Evolutionary conservation across 768 basidiomycete species (phyloP).

Genomic region (Lenzites betulinus): DNA sequence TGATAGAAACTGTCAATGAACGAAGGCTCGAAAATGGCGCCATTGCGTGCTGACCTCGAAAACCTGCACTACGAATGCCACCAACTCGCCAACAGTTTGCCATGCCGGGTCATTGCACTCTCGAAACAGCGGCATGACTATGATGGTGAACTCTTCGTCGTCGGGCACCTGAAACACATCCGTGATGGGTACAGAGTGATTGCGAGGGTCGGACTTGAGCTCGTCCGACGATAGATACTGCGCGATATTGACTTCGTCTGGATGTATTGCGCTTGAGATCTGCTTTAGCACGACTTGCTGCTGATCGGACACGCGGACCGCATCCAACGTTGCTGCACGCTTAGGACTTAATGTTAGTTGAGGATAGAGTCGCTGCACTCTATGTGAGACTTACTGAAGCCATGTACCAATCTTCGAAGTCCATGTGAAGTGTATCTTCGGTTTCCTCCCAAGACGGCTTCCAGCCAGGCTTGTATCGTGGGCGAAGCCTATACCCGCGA

Average conservation of each 20-base stretch:
- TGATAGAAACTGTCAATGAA: background rate
- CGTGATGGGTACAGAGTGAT: conserved; percentile 29
- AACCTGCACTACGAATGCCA: background rate
- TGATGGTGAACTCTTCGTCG: conserved; percentile 11
- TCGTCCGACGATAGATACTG: conserved; percentile 26
- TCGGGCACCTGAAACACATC: conserved; percentile 24
- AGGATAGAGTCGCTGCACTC: background rate
- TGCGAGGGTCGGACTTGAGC: conserved; percentile 26
- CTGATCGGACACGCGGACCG: conserved; percentile 27
- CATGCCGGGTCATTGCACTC: conserved; percentile 34
- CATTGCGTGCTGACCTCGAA: background rate
- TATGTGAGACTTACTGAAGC: background rate
- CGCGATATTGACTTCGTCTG: conserved; percentile 30
- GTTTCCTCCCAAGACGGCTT: conserved; percentile 27
- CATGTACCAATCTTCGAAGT: background rate
- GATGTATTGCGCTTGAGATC: conserved; percentile 16
- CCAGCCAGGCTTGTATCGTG: conserved; percentile 30
- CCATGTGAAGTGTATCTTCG: too few species aligned
- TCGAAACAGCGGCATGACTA: conserved; percentile 39
- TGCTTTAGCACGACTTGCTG: conserved; percentile 24
- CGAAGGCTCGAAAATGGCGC: too few species aligned
- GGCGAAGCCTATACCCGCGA: conserved; percentile 26
- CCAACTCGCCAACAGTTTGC: background rate
- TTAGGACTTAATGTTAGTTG: background rate
- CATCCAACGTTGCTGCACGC: conserved; percentile 27